Base-by-base conservation (phyloP, 805 yeast genomes). In the Candida mattraensis region DNA sequence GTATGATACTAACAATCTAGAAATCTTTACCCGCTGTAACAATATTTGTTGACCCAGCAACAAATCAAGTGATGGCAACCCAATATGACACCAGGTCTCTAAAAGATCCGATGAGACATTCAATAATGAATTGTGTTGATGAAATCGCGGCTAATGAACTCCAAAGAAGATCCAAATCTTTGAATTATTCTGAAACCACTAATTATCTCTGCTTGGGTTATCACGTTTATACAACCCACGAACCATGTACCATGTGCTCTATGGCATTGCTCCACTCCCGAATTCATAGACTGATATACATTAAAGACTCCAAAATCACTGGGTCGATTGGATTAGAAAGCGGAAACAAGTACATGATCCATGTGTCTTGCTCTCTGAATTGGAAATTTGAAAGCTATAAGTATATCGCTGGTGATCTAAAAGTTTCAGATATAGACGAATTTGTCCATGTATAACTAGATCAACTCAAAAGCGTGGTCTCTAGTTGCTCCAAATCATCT, bases 231-330 rank as follows among this genome's bases (percentile, higher is more conserved):
- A 84, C 94, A 1, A 83, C 96, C 0, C 95, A 88, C 56, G 99
- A 93, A 58, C 99, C 99, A 0, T 93, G 99, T 53, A 76, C 87
- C 0, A 93, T 91, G 97, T 93, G 99, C 54, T 65, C 86, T 5
- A 93, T 93, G 99, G 98, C 98, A 0, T 66, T 93, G 25, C 80
- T 89, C 8, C 99, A 93, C 56, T 91, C 98, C 1, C 68, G 99
- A 31, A 73, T 93, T 0, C 72, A 78, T 11, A 67, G 87, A 34
- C 63, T 91, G 21, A 63, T 85, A 1, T 91, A 80, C 59, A 47
- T 84, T 12, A 62, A 64, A 24, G 63, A 73, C 3, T 70, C 74
- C 45, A 46, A 50, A 0, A 39, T 41, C 16, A 76, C 84, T 0
- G 88, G 87, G 5, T 76, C 74, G 3, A 66, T 80, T 23, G 73